These are phyloP conservation scores for Entomortierella lignicola DNA, from an alignment of 192 early-diverging fungal genomes.

Conservation along the genomic window DNA sequence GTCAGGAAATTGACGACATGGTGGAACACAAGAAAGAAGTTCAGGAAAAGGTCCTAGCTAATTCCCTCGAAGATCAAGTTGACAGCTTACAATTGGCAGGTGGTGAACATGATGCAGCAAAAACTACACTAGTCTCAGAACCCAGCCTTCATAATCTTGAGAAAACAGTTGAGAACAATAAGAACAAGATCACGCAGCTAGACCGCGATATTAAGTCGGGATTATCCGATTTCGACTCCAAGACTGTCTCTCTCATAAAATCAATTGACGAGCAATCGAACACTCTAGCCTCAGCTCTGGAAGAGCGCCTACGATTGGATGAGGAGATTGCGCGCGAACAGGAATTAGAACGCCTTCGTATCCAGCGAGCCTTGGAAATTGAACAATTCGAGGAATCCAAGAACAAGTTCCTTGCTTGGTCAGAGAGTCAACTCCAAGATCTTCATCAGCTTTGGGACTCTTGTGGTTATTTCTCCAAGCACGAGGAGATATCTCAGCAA, in stretches of 20 bases:
- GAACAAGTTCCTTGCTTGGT: conserved; percentile 37
- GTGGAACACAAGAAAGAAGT: conserved; percentile 18
- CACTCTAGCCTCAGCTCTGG: conserved; percentile 14
- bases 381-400: conserved; percentile 28
- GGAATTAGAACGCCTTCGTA: conserved; percentile 29
- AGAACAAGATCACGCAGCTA: conserved; percentile 10
- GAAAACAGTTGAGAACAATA: conserved; percentile 8
- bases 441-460: conserved; percentile 29
- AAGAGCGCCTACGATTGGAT: conserved; percentile 32
- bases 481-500: background rate
- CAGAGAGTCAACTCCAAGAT: conserved; percentile 11
- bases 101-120: background rate
- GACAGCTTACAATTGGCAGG: background rate
- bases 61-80: conserved; percentile 1
- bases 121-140: background rate
- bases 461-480: conserved; percentile 19
- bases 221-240: conserved; percentile 25
- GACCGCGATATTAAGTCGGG: conserved; percentile 19
- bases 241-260: conserved; percentile 7
- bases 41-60: conserved; percentile 5
- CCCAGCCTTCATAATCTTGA: conserved; percentile 10
- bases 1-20: conserved; percentile 26
- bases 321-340: conserved; percentile 18
- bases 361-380: conserved; percentile 18
- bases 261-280: conserved; percentile 13